Percentiles rank a stretch among this genome's conserved stretches.
Conservation (phyloP, 345 rosid genomes). For the Aurinia saxatilis region DNA sequence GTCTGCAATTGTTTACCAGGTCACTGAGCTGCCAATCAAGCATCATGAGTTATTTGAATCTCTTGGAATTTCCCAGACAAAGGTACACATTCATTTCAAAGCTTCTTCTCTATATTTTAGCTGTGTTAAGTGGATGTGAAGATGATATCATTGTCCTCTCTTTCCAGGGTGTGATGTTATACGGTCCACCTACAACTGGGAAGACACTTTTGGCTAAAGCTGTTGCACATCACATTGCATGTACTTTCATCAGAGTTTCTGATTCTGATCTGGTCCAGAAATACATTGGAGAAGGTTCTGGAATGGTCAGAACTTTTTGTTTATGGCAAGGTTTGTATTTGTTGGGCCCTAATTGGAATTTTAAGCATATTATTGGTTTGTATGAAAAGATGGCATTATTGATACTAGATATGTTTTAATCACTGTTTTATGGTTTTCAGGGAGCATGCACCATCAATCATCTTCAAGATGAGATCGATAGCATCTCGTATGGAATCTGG, state of each 20-base stretch:
- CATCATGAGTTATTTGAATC: conserved; percentile 91
- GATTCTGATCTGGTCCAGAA: conserved; percentile 95
- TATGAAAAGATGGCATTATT: no score
- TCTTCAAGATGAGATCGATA: no score
- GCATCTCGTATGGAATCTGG: no score
- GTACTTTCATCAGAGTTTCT: conserved; percentile 98
- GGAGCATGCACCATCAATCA: no score
- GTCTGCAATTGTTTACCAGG: conserved; percentile 20
- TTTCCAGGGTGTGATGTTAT: conserved; percentile 77
- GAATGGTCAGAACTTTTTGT: conserved; percentile 98
- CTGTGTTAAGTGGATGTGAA: background rate
- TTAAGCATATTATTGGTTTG: no score
- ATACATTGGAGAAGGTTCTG: conserved; percentile 97
- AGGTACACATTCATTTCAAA: no score
- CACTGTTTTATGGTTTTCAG: no score
- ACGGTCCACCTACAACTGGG: conserved; percentile 99
- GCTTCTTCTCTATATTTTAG: background rate
- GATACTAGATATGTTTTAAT: no score
- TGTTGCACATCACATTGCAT: conserved; percentile 98
- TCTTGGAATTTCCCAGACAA: conserved; percentile 97
- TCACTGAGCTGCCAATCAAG: no score
- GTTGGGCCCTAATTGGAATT: no score
- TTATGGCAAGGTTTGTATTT: conserved; percentile 99
- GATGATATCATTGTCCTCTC: background rate
- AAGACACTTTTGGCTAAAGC: conserved; percentile 96